A percentile compares a stretch with the other conserved stretches of the same genome.
These are phyloP conservation scores for Apophysomyces variabilis DNA, from an alignment of 371 early-diverging fungal genomes.

Conservation along the genomic window DNA sequence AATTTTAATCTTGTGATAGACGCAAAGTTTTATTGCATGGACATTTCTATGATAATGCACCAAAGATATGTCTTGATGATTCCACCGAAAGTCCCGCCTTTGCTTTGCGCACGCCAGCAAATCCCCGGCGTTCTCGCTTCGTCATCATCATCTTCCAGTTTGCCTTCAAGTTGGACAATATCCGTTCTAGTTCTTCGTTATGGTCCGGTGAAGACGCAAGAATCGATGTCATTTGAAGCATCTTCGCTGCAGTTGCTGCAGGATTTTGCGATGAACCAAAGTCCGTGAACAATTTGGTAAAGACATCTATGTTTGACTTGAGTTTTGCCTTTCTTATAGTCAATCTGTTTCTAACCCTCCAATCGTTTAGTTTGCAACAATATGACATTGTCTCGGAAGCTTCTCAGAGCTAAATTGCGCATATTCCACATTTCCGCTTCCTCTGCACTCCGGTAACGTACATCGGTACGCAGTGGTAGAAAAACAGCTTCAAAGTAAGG, in stretches of 20 bases:
- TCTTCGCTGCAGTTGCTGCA: conserved; percentile 71
- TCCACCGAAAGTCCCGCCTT: conserved; percentile 14
- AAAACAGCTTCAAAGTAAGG: conserved; percentile 90
- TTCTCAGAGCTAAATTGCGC: conserved; percentile 66
- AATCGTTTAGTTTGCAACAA: conserved; percentile 68
- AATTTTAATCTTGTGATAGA: not conserved
- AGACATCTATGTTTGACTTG: conserved; percentile 49
- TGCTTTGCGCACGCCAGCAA: conserved; percentile 57
- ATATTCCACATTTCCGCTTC: conserved; percentile 64
- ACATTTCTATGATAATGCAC: conserved; percentile 16
- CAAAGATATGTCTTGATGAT: conserved; percentile 22
- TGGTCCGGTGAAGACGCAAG: conserved; percentile 63
- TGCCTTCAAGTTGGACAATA: conserved; percentile 56
- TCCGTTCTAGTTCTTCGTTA: conserved; percentile 61
- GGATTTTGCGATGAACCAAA: conserved; percentile 72
- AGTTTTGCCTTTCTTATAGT: not conserved
- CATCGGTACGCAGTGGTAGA: conserved; percentile 70
- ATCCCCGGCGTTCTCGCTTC: conserved; percentile 63
- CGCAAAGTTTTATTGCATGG: not conserved
- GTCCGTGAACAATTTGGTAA: conserved; percentile 70
- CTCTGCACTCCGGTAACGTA: conserved; percentile 43
- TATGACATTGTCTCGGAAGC: conserved; percentile 76
- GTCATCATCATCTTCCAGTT: conserved; percentile 71
- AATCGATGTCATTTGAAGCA: conserved; percentile 80
- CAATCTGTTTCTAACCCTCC: conserved; percentile 59